Evolutionary conservation across 768 basidiomycete genomes (phyloP), one percentile per base, ranked within the genome.

Genomic region (Lactifluus volemus): DNA sequence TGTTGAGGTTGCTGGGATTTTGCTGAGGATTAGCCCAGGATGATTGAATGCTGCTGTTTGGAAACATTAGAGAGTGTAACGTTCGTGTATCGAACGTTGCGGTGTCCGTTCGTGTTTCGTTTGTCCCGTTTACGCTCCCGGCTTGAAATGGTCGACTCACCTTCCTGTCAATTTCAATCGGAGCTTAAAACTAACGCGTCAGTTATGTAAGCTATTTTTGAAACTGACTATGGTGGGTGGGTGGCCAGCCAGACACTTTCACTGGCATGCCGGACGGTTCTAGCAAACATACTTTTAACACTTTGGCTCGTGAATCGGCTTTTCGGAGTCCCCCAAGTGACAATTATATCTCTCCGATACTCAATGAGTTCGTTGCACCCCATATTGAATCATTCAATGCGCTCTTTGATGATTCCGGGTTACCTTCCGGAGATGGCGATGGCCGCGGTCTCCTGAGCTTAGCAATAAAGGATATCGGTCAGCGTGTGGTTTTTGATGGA

Each of bases 351-450:
- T 84, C 90, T 65, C 84, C 84, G 19, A 89, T 89, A 55, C 79
- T 98, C 62, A 92, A 97, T 67, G 91, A 96, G 73, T 91, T 98
- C 68, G 92, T 98, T 56, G 77, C 83, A 25, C 96, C 97, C 6
- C 95, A 98, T 71, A 83, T 98, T 63, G 89, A 98, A 72, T 93
- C 91, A 42, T 98, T 99, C 80, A 96, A 98, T 73, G 86, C 92
- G 15, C 81, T 99, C 30, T 95, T 98, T 72, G 95, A 98, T 69
- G 93, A 96, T 71, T 86, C 88, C 55, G 88, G 88, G n/a, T 71
- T 89, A 57, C 83, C 86, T 59, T 70, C 78, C 49, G 86, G 87
- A 10, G 85, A 86, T 67, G 85, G 85, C 14, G 84, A 91, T 58
- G 90, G 89, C 1, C 79, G 79, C 38, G 97, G 97, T 0, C 72